These are phyloP conservation scores for Neobulgaria alba DNA, from an alignment of 2,329 filamentous ascomycete genomes.

Conservation along the genomic window DNA sequence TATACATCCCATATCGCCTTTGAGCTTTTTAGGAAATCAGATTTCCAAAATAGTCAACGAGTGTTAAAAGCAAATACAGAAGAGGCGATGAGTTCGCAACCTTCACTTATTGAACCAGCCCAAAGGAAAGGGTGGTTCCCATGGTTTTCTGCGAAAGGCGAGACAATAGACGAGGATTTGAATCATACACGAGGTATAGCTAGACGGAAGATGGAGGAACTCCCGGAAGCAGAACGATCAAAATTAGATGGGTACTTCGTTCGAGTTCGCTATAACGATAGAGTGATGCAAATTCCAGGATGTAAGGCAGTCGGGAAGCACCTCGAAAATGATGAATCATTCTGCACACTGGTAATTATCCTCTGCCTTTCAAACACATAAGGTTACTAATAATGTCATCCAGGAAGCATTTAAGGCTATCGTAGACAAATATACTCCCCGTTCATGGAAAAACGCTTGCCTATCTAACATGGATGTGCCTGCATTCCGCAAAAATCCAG, in stretches of 20 bases:
- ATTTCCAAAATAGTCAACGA: too few relatives aligned
- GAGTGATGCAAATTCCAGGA: conserved; percentile 70
- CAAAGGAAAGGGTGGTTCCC: conserved; percentile 20
- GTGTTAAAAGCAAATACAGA: too few relatives aligned
- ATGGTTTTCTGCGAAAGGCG: conserved; percentile 18
- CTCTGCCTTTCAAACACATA: neutral
- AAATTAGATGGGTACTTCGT: conserved; percentile 74
- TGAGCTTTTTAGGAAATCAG: conserved; percentile 67
- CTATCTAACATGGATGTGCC: conserved; percentile 42
- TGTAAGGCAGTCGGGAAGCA: conserved; percentile 73
- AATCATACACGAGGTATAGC: conserved; percentile 38
- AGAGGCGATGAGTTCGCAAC: too few relatives aligned
- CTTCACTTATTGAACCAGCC: too few relatives aligned
- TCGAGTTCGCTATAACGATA: conserved; percentile 84
- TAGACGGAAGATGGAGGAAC: conserved; percentile 47
- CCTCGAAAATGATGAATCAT: conserved; percentile 74
- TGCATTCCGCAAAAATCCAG: conserved; percentile 24
- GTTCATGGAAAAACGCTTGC: conserved; percentile 64
- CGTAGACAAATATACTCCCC: conserved; percentile 82
- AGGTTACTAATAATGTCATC: conserved; percentile 1
- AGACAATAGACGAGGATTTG: conserved; percentile 14
- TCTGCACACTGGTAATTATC: conserved; percentile 71
- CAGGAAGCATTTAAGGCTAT: conserved; percentile 85
- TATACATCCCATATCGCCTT: conserved; percentile 89
- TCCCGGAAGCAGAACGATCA: conserved; percentile 48